Percentiles rank a stretch among this genome's conserved stretches.
phyloP scores from a whole-genome alignment of 495 filamentous ascomycete genomes.

The Xylaria longipes region DNA sequence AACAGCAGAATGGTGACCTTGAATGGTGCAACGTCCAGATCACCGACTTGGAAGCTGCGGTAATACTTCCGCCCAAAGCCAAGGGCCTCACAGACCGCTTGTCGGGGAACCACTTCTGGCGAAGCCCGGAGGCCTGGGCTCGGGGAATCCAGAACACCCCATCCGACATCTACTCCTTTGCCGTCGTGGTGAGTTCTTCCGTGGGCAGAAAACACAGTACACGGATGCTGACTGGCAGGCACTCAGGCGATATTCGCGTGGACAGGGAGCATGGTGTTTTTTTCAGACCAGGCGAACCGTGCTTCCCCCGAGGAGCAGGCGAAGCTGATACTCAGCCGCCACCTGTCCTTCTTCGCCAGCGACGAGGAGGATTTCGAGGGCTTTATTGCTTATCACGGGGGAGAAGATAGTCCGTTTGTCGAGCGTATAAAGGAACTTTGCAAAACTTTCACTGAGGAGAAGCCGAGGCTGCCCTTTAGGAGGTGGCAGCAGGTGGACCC shows the following conservation, averaged over 20 bases:
- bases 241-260: slow-evolving; percentile 20
- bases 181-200: slow-evolving; percentile 29
- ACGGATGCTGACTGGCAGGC: slow-evolving; percentile 10
- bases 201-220: slow-evolving; percentile 3
- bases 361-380: slow-evolving; percentile 24
- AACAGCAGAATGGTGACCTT: slow-evolving; percentile 16
- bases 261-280: slow-evolving; percentile 16
- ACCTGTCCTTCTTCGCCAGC: slow-evolving; percentile 16
- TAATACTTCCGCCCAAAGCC: slow-evolving; percentile 23
- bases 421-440: slow-evolving; percentile 19
- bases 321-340: slow-evolving; percentile 19
- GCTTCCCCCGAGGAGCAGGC: slow-evolving; percentile 20
- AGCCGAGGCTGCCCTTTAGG: slow-evolving; percentile 21
- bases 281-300: slow-evolving; percentile 17
- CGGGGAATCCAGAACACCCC: slow-evolving; percentile 26
- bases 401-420: slow-evolving; percentile 26
- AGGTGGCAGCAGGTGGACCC: slow-evolving; percentile 22
- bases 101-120: slow-evolving; percentile 37
- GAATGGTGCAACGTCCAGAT: slow-evolving; percentile 19
- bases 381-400: slow-evolving; percentile 25
- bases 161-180: slow-evolving; percentile 37
- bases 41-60: slow-evolving; percentile 24
- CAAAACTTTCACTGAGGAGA: slow-evolving; percentile 18
- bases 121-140: slow-evolving; percentile 34
- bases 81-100: slow-evolving; percentile 27